Percentiles rank a stretch among this genome's conserved stretches.
phyloP scores from a whole-genome alignment of 2,329 filamentous ascomycete genomes.

The Celoporthe dispersa region DNA sequence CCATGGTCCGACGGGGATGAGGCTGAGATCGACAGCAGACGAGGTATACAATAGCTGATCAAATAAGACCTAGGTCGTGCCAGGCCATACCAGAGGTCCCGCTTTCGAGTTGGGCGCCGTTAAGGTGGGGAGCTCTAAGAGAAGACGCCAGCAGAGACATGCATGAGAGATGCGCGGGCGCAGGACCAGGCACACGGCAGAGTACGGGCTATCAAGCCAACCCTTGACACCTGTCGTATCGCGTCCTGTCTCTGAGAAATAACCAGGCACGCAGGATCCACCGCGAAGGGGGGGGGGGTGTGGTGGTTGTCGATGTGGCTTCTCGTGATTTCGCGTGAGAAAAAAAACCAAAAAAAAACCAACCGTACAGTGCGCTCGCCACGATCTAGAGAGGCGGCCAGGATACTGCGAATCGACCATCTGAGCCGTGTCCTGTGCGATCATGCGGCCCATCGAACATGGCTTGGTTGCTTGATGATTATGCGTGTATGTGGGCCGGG shows the following conservation, averaged over 20 bases:
- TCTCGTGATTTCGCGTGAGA: background rate
- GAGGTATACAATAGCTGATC: slow-evolving; percentile 12
- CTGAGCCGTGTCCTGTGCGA: background rate
- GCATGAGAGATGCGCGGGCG: slow-evolving; percentile 20
- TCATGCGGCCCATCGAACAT: background rate
- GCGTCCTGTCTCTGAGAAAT: background rate
- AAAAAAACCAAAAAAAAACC: too few relatives aligned
- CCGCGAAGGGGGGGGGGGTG: background rate
- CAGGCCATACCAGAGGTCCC: background rate
- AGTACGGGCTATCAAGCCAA: slow-evolving; percentile 9
- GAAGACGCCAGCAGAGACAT: slow-evolving; percentile 28
- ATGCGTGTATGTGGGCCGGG: background rate
- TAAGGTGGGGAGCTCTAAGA: slow-evolving; percentile 14
- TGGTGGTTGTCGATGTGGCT: background rate
- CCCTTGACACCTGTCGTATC: slow-evolving; percentile 6
- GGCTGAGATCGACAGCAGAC: slow-evolving; percentile 13
- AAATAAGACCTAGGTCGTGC: background rate
- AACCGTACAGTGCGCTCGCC: background rate
- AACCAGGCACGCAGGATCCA: slow-evolving; percentile 2
- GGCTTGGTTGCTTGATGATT: background rate
- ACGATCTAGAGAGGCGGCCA: slow-evolving; percentile 8
- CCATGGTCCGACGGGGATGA: background rate
- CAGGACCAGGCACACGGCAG: slow-evolving; percentile 7
- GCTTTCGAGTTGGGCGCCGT: background rate
- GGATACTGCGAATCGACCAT: slow-evolving; percentile 4